Evolutionary conservation across 495 filamentous ascomycete genomes (phyloP).

Genomic region (Xylaria flabelliformis): DNA sequence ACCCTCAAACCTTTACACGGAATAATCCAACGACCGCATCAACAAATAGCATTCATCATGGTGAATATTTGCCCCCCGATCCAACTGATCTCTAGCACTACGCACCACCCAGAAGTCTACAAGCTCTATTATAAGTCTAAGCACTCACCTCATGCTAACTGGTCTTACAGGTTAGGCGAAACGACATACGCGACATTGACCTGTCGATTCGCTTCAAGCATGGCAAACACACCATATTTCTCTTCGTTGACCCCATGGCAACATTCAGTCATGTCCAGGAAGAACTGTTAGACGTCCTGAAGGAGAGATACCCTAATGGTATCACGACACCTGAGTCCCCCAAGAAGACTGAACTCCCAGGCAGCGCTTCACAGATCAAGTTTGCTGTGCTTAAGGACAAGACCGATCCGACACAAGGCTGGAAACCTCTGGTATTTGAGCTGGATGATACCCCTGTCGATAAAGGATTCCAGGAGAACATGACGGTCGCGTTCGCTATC

Average conservation of each 20-base stretch:
- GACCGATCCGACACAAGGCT: conserved; percentile 44
- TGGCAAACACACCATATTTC: conserved; percentile 76
- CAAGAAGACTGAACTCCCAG: conserved; percentile 44
- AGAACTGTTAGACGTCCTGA: conserved; percentile 64
- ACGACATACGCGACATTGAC: conserved; percentile 46
- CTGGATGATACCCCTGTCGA: conserved; percentile 48
- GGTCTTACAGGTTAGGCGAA: conserved; percentile 28
- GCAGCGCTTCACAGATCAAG: conserved; percentile 47
- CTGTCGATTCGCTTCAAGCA: conserved; percentile 80
- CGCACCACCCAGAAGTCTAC: not conserved
- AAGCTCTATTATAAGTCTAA: not conserved
- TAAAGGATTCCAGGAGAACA: conserved; percentile 59
- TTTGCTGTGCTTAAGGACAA: conserved; percentile 46
- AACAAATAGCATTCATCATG: conserved; percentile 4
- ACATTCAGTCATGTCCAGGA: conserved; percentile 66
- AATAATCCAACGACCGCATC: not conserved
- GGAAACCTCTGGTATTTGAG: conserved; percentile 45
- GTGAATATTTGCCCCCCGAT: not conserved
- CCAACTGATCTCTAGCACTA: not conserved
- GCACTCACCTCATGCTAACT: conserved; percentile 15
- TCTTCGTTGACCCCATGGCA: conserved; percentile 68
- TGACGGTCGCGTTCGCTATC: conserved; percentile 75
- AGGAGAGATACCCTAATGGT: conserved; percentile 57
- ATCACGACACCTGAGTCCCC: conserved; percentile 35
- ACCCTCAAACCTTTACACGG: not conserved